Base-by-base conservation (phyloP, 2,329 filamentous ascomycete species). In the Tricladium varicosporioides region DNA sequence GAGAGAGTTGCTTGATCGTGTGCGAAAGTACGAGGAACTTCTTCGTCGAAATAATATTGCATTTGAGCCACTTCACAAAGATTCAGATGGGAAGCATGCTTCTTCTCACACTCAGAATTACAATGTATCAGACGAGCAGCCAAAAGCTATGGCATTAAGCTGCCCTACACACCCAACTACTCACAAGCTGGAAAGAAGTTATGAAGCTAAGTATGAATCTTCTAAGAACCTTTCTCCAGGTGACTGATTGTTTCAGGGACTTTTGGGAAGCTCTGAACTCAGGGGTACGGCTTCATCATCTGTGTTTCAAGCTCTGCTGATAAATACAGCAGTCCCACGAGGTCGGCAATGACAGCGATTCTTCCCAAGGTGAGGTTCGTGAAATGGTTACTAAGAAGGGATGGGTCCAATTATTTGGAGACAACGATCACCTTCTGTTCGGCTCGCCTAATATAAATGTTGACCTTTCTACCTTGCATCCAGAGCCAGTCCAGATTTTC, bases 401-500 rank as follows among this genome's bases (percentile, higher is more conserved):
- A 0, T 83, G 77, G 77, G 75, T 78, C 53, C 69, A 76, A 42
- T 59, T 75, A 3, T 73, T 67, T 52, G 67, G 70, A 52, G 70
- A 71, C 46, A 74, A 76, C 40, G 75, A 82, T 51, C 70, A 78
- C 40, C 74, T 85, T 27, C 67, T 87, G 0, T 80, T 87, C 63
- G 80, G 80, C 31, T 72, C 75, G 0, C 72, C 66, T 3, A 70
- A 71, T 15, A 64, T 69, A 18, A 57, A 61, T 1, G 63, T 79
- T n/a, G 72, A 80, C 58, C 66, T 85, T 1, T 73, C 75, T 3
- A 69, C 73, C 71, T 74, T 16, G 65, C 73, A 88, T 63, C 89
- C 89, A 0, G 76, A 83, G 4, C 80, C 85, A 0, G 78, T 83
- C 11, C 83, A 89, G 33, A 81, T 89, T 22, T 85, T 89, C 65